Percentiles rank a stretch among this genome's conserved stretches.
Conservation (phyloP, 2,329 filamentous ascomycete genomes). For the Leptographium galeiforme region DNA sequence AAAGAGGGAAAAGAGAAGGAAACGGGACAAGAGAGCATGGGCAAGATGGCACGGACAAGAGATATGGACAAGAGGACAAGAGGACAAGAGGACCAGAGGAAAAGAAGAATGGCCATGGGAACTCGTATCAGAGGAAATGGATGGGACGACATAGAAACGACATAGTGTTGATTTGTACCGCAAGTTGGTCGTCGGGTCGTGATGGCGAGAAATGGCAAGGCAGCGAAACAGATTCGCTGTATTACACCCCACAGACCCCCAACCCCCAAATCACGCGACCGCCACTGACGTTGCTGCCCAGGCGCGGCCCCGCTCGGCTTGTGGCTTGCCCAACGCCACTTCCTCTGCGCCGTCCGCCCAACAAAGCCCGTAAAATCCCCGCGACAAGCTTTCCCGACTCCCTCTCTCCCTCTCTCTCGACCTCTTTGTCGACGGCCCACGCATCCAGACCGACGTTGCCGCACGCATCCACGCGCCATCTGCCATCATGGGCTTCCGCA, state of each 20-base stretch:
- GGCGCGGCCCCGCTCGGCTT: background rate
- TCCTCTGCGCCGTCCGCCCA: background rate
- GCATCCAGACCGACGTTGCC: background rate
- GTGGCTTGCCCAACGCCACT: background rate
- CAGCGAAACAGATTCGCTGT: background rate
- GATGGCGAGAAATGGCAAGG: too few relatives aligned
- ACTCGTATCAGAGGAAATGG: too few relatives aligned
- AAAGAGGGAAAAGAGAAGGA: background rate
- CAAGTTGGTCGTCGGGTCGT: too few relatives aligned
- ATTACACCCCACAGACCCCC: too few relatives aligned
- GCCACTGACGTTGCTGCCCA: too few relatives aligned
- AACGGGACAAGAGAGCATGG: background rate
- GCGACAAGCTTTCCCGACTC: background rate
- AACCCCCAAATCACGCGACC: too few relatives aligned
- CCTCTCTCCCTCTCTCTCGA: background rate
- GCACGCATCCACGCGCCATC: background rate
- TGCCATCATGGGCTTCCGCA: conserved; percentile 46
- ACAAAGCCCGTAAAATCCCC: conserved; percentile 1
- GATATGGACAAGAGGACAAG: background rate
- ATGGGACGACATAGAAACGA: background rate
- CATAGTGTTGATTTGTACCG: too few relatives aligned
- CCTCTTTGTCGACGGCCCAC: background rate
- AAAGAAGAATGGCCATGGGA: too few relatives aligned
- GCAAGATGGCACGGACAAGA: background rate
- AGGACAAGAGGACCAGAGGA: too few relatives aligned